Conservation (phyloP, 2,329 filamentous ascomycete species). For the Neonectria sp. region DNA sequence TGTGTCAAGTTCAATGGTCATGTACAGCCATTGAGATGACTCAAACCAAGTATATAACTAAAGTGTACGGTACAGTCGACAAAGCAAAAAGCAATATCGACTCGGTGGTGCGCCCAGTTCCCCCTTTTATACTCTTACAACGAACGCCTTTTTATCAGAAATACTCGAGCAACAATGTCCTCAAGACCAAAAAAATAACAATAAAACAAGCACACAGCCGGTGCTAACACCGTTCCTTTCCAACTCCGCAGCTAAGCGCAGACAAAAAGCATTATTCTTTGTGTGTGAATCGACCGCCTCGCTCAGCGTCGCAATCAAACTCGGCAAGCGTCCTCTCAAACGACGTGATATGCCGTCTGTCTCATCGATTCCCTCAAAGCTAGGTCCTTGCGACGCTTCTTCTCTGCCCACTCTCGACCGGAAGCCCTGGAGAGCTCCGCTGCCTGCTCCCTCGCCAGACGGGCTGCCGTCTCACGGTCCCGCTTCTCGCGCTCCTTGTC, state of each 20-base stretch:
- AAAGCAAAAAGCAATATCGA: constrained; percentile 15
- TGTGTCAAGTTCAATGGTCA: not conserved
- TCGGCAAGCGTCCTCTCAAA: not conserved
- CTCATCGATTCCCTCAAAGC: constrained; percentile 38
- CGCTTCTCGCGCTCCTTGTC: constrained; percentile 68
- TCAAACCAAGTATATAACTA: constrained; percentile 33
- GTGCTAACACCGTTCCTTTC: constrained; percentile 35
- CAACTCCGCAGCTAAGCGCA: constrained; percentile 41
- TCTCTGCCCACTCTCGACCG: constrained; percentile 75
- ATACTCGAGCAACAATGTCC: constrained; percentile 22
- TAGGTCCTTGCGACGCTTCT: constrained; percentile 62
- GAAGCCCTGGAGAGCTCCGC: constrained; percentile 72
- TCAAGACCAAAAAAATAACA: constrained; percentile 15
- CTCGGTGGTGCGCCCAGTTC: constrained; percentile 18
- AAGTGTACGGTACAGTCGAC: constrained; percentile 32
- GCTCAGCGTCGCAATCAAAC: not conserved
- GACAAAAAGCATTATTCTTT: constrained; percentile 14
- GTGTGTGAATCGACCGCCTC: not conserved
- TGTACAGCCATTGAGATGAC: not conserved
- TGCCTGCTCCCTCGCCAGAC: constrained; percentile 70
- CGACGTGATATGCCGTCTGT: constrained; percentile 8
- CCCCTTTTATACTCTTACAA: constrained; percentile 21
- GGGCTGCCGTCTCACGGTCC: constrained; percentile 69
- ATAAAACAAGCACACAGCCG: constrained; percentile 31
- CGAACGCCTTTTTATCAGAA: constrained; percentile 32